Evolutionary conservation across 805 yeast species (phyloP), one percentile per base, ranked within the genome.

Genomic region (Candida yuanshanica): DNA sequence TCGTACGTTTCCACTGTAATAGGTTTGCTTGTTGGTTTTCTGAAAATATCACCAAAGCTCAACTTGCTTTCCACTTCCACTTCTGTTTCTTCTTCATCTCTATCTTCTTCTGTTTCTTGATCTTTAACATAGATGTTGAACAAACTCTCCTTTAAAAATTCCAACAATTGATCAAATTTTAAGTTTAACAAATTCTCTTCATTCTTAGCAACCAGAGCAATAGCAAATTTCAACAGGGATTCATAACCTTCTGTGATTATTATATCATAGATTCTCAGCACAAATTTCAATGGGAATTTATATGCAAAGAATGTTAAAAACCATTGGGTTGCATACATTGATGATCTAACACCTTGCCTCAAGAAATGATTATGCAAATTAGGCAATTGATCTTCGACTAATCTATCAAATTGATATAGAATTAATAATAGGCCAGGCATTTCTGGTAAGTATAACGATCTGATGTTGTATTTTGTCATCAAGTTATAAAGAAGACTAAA

Each of bases 251-350:
- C 96, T 7, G 95, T 82, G 39, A 93, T 79, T 7, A 93, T 79
- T 45, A 87, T 75, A 64, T 93, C 99, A 60, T 77, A 87, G 32
- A 93, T 86, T 46, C 97, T 72, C 48, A 88, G 65, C 20, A 93
- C 97, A 58, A 91, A 82, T 42, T 80, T 85, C 38, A 90, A 67
- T 13, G 99, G 98, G 60, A 93, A 91, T 59, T 88, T 88, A 68
- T 93, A 93, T 7, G 96, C 95, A 64, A 93, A 93, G 49, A 93
- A 74, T 0, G 98, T 93, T 52, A 93, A 71, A 56, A 93, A 91
- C 99, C 99, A 93, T 63, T 93, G 98, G 2, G 95, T 81, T 0
- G 97, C 98, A 68, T 87, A 93, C 98, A 91, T 91, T 18, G 95
- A 83, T 3, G 96, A 84, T 46, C 82, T 75, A 20, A 93, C 79